Conservation (phyloP, 345 rosid genomes). For the Erodium maritimum region DNA sequence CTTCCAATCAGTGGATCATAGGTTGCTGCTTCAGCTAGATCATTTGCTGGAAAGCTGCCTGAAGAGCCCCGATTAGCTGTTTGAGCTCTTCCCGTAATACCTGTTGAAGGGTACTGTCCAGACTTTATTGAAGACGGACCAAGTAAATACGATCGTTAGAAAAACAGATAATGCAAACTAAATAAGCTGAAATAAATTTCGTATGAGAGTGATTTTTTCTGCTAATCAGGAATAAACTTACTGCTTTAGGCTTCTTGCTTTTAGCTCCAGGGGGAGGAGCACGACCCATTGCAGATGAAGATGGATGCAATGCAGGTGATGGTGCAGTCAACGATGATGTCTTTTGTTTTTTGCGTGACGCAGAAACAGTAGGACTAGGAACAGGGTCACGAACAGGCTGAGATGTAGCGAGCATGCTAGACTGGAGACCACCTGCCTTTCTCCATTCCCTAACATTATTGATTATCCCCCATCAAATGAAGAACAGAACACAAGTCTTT, state of each 20-base stretch:
- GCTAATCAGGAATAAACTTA: conserved; percentile 26
- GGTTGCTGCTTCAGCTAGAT: conserved; percentile 49
- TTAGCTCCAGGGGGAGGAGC: conserved; percentile 61
- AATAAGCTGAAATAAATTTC: neutral
- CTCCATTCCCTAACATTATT: conserved; percentile 76
- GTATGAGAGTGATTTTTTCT: neutral
- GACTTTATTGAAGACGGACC: conserved; percentile 37
- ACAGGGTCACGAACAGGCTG: conserved; percentile 52
- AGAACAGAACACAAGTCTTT: conserved; percentile 12
- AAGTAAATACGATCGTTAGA: conserved; percentile 9
- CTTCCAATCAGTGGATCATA: conserved; percentile 64
- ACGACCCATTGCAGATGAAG: conserved; percentile 62
- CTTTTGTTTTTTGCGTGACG: conserved; percentile 79
- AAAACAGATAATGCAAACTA: conserved; percentile 1
- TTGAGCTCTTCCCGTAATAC: conserved; percentile 55
- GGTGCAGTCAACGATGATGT: conserved; percentile 71
- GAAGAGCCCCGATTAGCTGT: conserved; percentile 26
- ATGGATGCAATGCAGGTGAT: conserved; percentile 57
- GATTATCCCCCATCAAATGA: conserved; percentile 16
- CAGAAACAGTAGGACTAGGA: conserved; percentile 82
- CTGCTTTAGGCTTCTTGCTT: conserved; percentile 77
- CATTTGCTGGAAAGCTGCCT: conserved; percentile 34
- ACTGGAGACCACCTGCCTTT: conserved; percentile 50
- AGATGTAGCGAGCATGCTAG: conserved; percentile 46
- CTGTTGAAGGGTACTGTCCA: conserved; percentile 56